Conservation (phyloP, 495 filamentous ascomycete genomes). For the Aspergillus egyptiacus region DNA sequence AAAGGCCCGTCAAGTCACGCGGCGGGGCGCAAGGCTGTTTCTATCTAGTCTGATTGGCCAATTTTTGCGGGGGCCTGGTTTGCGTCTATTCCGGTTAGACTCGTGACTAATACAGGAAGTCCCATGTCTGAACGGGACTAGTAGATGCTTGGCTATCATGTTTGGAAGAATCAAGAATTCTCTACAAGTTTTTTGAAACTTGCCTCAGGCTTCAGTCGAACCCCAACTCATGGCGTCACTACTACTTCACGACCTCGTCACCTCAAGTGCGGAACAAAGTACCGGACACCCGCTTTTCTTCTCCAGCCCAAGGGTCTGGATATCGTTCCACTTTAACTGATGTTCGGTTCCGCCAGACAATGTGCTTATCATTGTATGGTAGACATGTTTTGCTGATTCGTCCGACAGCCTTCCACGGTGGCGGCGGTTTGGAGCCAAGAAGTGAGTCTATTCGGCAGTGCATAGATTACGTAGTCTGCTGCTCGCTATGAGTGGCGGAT, state of each 20-base stretch:
- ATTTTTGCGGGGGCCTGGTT: slow-evolving; percentile 17
- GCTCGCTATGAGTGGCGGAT: no score
- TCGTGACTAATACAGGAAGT: slow-evolving; percentile 5
- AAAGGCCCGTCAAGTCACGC: no score
- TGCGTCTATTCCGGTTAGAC: slow-evolving; percentile 1
- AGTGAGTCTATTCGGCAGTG: no score
- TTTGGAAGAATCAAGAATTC: slow-evolving; percentile 3
- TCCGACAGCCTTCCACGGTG: no score
- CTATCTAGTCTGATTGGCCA: slow-evolving; percentile 5
- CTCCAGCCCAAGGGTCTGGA: background rate
- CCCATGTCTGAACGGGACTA: slow-evolving; percentile 8
- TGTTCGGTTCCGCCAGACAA: background rate
- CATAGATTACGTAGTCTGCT: no score
- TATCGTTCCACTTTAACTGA: background rate
- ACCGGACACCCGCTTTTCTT: background rate
- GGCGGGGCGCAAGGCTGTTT: slow-evolving; percentile 1
- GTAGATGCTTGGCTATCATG: slow-evolving; percentile 10
- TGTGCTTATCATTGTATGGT: background rate
- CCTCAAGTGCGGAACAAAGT: no score
- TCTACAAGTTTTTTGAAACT: background rate
- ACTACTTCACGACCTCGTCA: background rate
- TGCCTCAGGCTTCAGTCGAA: no score
- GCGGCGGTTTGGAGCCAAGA: no score
- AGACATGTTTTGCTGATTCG: background rate
- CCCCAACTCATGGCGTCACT: no score